Conservation (phyloP, 2,329 filamentous ascomycete species). For the Pseudopithomyces chartarum region DNA sequence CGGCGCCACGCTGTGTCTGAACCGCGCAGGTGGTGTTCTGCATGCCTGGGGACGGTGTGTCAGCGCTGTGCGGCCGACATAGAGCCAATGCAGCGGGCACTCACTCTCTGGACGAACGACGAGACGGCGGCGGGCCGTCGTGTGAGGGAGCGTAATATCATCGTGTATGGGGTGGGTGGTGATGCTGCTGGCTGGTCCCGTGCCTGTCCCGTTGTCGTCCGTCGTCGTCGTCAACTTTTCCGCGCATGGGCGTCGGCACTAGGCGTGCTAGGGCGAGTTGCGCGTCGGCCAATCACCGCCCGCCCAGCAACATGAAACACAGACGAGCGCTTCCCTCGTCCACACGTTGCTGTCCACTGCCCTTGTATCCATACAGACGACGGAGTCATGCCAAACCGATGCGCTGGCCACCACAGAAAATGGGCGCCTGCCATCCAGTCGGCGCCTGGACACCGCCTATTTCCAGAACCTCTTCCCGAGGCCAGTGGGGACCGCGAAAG, state of each 20-base stretch:
- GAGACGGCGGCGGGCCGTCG: slow-evolving; percentile 34
- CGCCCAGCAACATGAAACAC: slow-evolving; percentile 28
- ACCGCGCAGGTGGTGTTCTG: slow-evolving; percentile 24
- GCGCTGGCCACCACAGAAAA: slow-evolving; percentile 25
- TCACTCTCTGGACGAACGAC: slow-evolving; percentile 29
- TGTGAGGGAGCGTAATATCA: slow-evolving; percentile 41
- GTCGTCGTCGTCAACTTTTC: slow-evolving; percentile 16
- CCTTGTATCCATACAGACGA: slow-evolving; percentile 37
- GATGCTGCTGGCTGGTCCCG: slow-evolving; percentile 6
- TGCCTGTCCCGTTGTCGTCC: slow-evolving; percentile 12
- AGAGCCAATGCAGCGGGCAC: slow-evolving; percentile 9
- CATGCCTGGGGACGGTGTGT: slow-evolving; percentile 36
- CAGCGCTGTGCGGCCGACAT: slow-evolving; percentile 17
- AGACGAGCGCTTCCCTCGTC: slow-evolving; percentile 41
- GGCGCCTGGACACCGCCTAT: slow-evolving; percentile 36
- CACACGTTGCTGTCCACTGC: slow-evolving; percentile 19
- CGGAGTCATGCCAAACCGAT: slow-evolving; percentile 33
- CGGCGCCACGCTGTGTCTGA: slow-evolving; percentile 53
- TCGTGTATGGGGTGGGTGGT: slow-evolving; percentile 18
- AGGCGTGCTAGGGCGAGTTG: slow-evolving; percentile 19
- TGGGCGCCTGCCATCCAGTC: slow-evolving; percentile 37
- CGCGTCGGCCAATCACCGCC: slow-evolving; percentile 36
- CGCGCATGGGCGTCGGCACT: slow-evolving; percentile 6
- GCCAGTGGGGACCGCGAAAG: too few species aligned
- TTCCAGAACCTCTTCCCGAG: slow-evolving; percentile 29